A percentile compares a stretch with the other conserved stretches of the same genome.
Conservation (phyloP, 805 yeast species). For the Yarrowia keelungensis region DNA sequence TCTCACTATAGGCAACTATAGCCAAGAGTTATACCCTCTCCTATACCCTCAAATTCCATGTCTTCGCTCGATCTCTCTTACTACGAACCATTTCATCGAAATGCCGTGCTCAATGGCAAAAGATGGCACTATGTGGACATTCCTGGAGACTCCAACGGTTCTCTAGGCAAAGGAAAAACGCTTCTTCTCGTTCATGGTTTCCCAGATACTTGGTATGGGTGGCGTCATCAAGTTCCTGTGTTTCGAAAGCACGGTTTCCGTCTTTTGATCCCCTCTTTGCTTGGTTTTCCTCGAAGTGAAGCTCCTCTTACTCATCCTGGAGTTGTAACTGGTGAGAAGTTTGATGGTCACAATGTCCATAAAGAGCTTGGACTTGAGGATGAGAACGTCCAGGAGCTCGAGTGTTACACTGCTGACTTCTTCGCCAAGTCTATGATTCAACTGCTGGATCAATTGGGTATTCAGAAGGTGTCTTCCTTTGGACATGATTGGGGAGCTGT, state of each 20-base stretch:
- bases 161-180: slow-evolving; percentile 1
- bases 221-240: slow-evolving; percentile 27
- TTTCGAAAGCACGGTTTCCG: slow-evolving; percentile 31
- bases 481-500: slow-evolving; percentile 38
- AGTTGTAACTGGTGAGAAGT: neutral
- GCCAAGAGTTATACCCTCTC: neutral
- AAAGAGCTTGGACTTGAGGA: slow-evolving; percentile 22
- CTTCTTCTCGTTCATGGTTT: slow-evolving; percentile 31
- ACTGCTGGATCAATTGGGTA: slow-evolving; percentile 24
- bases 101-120: slow-evolving; percentile 35
- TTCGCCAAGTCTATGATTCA: slow-evolving; percentile 22
- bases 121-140: slow-evolving; percentile 39
- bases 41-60: neutral
- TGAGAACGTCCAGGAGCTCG: slow-evolving; percentile 21
- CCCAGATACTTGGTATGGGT: slow-evolving; percentile 38
- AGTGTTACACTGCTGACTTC: slow-evolving; percentile 15
- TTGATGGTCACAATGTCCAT: slow-evolving; percentile 17
- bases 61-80: slow-evolving; percentile 8
- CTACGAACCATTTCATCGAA: slow-evolving; percentile 35
- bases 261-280: slow-evolving; percentile 15
- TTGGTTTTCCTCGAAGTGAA: slow-evolving; percentile 32
- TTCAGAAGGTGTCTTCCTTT: slow-evolving; percentile 8
- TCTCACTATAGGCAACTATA: neutral
- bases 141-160: slow-evolving; percentile 22
- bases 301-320: slow-evolving; percentile 24